Conservation (phyloP, 257 asterid genomes). For the Forsythia suspensa region DNA sequence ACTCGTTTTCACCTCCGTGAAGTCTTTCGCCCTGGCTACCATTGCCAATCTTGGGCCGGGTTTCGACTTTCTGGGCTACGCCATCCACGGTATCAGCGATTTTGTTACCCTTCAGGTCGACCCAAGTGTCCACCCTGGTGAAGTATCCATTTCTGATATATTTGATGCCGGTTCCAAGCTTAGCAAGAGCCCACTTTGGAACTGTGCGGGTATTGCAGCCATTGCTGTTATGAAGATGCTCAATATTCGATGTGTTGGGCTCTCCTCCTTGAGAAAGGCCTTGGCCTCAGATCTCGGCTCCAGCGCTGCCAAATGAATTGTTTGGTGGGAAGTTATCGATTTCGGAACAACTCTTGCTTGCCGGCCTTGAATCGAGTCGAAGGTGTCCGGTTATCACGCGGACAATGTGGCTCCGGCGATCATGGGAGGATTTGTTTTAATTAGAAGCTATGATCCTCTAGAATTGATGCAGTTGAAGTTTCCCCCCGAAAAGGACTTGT, state of each 20-base stretch:
- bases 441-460: constrained; percentile 77
- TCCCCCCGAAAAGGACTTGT: constrained; percentile 52
- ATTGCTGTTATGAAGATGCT: constrained; percentile 80
- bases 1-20: constrained; percentile 68
- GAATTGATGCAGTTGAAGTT: constrained; percentile 63
- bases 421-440: constrained; percentile 74
- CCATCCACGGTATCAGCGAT: constrained; percentile 82
- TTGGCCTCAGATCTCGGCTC: constrained; percentile 92
- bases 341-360: no score
- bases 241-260: constrained; percentile 61
- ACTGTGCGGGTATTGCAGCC: constrained; percentile 88
- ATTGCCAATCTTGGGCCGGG: constrained; percentile 88
- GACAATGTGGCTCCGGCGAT: constrained; percentile 81
- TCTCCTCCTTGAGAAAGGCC: constrained; percentile 82
- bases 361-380: constrained; percentile 77
- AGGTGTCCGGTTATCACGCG: constrained; percentile 92
- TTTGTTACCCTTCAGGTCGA: constrained; percentile 59
- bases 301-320: constrained; percentile 80
- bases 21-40: constrained; percentile 78
- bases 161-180: constrained; percentile 68
- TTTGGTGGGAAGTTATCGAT: constrained; percentile 53
- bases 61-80: constrained; percentile 84
- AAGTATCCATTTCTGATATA: constrained; percentile 61
- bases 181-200: constrained; percentile 67
- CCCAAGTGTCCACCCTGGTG: constrained; percentile 60